Evolutionary conservation across 129 eudicot genomes (phyloP).

Genomic region (Erigeron canadensis): DNA sequence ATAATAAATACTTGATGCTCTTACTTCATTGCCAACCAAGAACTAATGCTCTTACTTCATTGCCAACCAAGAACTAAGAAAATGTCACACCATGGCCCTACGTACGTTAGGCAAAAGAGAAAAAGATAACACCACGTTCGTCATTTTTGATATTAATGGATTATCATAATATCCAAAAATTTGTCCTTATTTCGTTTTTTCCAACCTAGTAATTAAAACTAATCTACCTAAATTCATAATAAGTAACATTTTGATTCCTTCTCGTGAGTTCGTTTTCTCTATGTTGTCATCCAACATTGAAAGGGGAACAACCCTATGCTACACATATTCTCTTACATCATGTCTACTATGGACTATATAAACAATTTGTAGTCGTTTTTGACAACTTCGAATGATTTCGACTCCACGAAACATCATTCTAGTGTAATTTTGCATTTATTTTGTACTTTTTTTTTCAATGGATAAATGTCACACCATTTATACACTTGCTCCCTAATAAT

Average conservation of each 20-base stretch:
- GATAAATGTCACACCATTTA: neutral
- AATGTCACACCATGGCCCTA: neutral
- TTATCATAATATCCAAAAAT: neutral
- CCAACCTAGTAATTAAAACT: neutral
- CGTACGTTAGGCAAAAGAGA: neutral
- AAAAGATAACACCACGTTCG: neutral
- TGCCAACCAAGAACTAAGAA: neutral
- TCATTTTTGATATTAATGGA: neutral
- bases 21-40: neutral
- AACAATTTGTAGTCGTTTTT: constrained; percentile 24
- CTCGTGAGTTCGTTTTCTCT: constrained; percentile 24
- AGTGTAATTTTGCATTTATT: neutral
- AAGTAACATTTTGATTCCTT: constrained; percentile 24
- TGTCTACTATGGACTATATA: constrained; percentile 27
- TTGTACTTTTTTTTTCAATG: neutral
- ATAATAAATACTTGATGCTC: neutral
- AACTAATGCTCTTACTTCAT: neutral
- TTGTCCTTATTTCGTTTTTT: neutral
- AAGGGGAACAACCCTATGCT: constrained; percentile 25
- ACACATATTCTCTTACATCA: constrained; percentile 36
- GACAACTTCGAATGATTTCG: neutral
- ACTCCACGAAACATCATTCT: neutral
- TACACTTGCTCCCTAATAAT: too few relatives aligned
- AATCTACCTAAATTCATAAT: neutral
- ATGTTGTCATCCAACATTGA: constrained; percentile 13